Percentiles rank a stretch among this genome's conserved stretches.
phyloP scores from a whole-genome alignment of 2,329 filamentous ascomycete genomes.

The Claviceps digitariae region DNA sequence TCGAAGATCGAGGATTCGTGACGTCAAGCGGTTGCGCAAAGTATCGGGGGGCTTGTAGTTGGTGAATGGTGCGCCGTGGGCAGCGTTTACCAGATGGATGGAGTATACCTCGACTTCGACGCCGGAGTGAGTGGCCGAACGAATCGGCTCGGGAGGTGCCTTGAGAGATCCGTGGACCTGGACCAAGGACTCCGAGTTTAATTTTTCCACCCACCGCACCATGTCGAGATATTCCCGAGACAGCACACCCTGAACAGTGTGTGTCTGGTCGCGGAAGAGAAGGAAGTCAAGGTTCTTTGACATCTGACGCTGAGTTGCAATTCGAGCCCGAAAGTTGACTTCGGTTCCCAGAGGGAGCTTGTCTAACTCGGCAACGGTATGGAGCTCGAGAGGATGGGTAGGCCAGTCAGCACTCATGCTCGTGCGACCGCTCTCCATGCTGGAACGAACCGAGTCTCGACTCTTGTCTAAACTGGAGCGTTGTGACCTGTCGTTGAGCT shows the following conservation, averaged over 20 bases:
- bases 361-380: conserved; percentile 24
- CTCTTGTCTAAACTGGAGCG: conserved; percentile 15
- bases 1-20: conserved; percentile 71
- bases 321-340: conserved; percentile 28
- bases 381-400: conserved; percentile 25
- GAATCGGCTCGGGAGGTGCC: conserved; percentile 58
- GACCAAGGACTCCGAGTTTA: conserved; percentile 66
- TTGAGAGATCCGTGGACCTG: conserved; percentile 63
- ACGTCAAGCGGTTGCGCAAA: conserved; percentile 55
- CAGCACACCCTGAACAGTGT: conserved; percentile 75
- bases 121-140: conserved; percentile 61
- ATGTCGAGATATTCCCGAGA: conserved; percentile 47
- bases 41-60: conserved; percentile 52
- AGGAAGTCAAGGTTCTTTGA: conserved; percentile 75
- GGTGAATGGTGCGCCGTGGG: conserved; percentile 35
- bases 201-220: conserved; percentile 75
- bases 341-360: conserved; percentile 23
- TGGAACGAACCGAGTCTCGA: conserved; percentile 12
- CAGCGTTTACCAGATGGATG: conserved; percentile 37
- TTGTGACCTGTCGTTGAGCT: conserved; percentile 6
- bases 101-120: conserved; percentile 58
- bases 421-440: conserved; percentile 23
- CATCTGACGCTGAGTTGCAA: conserved; percentile 58
- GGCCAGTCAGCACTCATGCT: conserved; percentile 25
- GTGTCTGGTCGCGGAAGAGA: conserved; percentile 70